These are phyloP conservation scores for Brassica balearica DNA, from an alignment of 441 rosid species.

Conservation along the genomic window DNA sequence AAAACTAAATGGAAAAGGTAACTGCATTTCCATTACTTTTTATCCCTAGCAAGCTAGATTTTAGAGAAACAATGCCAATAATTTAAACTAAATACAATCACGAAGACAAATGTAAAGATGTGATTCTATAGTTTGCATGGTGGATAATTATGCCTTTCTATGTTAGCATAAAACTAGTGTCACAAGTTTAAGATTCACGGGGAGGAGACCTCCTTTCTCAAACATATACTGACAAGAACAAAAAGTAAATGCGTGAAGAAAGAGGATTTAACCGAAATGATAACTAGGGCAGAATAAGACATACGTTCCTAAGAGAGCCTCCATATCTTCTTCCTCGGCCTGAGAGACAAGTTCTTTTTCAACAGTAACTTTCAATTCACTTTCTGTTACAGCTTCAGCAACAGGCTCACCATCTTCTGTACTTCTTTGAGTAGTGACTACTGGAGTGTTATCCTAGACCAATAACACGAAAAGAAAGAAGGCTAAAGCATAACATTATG, in stretches of 20 bases:
- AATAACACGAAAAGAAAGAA: conserved; percentile 32
- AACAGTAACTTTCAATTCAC: conserved; percentile 85
- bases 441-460: conserved; percentile 82
- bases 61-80: conserved; percentile 7
- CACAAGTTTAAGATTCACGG: conserved; percentile 23
- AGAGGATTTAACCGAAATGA: conserved; percentile 22
- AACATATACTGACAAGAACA: conserved; percentile 16
- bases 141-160: conserved; percentile 10
- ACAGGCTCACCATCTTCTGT: conserved; percentile 74
- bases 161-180: conserved; percentile 19
- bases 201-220: conserved; percentile 19
- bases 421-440: conserved; percentile 65
- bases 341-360: conserved; percentile 97
- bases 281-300: conserved; percentile 44
- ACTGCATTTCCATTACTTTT: conserved; percentile 5
- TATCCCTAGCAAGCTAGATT: conserved; percentile 11
- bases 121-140: conserved; percentile 12
- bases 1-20: conserved; percentile 16
- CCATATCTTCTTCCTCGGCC: conserved; percentile 97
- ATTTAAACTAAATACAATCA: conserved; percentile 3
- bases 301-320: conserved; percentile 95
- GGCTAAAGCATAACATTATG: conserved; percentile 17
- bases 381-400: conserved; percentile 61
- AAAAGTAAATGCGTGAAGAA: neutral
- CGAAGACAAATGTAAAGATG: neutral